Evolutionary conservation across 1,284 basidiomycete genomes (phyloP).

Genomic region (Volvariella surrecta): DNA sequence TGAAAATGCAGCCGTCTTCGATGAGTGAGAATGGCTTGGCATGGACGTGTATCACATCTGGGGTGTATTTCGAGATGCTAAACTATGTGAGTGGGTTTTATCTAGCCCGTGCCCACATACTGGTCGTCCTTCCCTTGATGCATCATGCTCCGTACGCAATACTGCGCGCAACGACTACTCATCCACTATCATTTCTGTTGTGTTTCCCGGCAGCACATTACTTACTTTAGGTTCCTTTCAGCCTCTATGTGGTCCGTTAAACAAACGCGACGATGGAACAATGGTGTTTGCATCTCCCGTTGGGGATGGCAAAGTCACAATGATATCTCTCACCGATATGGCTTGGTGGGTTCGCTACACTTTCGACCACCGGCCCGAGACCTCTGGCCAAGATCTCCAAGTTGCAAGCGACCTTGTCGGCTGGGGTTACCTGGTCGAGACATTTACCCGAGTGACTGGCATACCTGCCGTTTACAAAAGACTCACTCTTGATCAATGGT

Average conservation of each 20-base stretch:
- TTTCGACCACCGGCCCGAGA: constrained; percentile 32
- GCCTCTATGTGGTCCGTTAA: constrained; percentile 30
- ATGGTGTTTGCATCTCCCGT: constrained; percentile 33
- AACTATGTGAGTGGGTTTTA: constrained; percentile 21
- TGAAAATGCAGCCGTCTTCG: constrained; percentile 32
- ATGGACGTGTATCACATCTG: constrained; percentile 33
- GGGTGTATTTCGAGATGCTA: constrained; percentile 38
- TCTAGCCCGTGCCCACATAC: background rate
- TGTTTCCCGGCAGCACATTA: background rate
- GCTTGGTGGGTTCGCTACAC: constrained; percentile 39
- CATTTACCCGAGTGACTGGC: constrained; percentile 36
- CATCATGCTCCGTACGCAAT: too few relatives aligned
- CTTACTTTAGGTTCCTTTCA: constrained; percentile 10
- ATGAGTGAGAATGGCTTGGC: constrained; percentile 24
- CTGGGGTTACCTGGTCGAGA: constrained; percentile 31
- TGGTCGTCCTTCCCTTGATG: constrained; percentile 2
- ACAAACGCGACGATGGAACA: constrained; percentile 31
- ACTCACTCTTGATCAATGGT: constrained; percentile 33
- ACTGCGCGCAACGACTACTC: too few relatives aligned
- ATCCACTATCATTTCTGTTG: background rate
- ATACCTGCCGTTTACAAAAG: constrained; percentile 28
- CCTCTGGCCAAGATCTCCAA: constrained; percentile 30
- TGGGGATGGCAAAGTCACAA: constrained; percentile 29
- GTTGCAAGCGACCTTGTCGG: constrained; percentile 34
- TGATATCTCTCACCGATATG: constrained; percentile 37